These are phyloP conservation scores for Boletus subparvulus DNA, from an alignment of 768 basidiomycete species.

Conservation along the genomic window DNA sequence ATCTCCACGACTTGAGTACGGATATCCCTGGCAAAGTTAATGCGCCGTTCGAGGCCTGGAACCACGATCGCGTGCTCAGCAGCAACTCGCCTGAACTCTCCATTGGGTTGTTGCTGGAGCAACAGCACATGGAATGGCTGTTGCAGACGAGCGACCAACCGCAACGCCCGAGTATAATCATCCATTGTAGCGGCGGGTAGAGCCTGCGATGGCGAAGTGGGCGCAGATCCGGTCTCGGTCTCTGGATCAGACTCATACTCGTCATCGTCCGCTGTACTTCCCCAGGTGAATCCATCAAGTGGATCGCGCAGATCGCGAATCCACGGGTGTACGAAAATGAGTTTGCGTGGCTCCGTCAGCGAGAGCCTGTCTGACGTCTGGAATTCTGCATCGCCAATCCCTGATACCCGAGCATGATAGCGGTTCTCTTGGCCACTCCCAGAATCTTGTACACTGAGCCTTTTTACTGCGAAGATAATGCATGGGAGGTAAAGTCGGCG, in stretches of 20 bases:
- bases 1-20: background rate
- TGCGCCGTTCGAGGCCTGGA: background rate
- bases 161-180: background rate
- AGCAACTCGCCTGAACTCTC: conserved; percentile 19
- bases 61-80: conserved; percentile 1
- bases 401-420: conserved; percentile 4
- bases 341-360: background rate
- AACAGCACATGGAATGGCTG: conserved; percentile 6
- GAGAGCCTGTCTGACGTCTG: background rate
- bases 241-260: background rate
- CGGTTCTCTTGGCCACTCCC: background rate
- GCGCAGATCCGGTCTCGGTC: background rate
- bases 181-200: background rate
- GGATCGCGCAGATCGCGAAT: conserved; percentile 5
- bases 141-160: conserved; percentile 3
- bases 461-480: conserved; percentile 5
- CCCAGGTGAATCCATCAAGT: background rate
- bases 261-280: background rate
- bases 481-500: conserved; percentile 10
- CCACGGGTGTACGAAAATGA: conserved; percentile 15
- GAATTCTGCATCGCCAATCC: conserved; percentile 6
- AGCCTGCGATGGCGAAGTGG: background rate
- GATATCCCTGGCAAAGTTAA: background rate
- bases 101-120: conserved; percentile 1
- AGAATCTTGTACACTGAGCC: background rate